A percentile compares a stretch with the other conserved stretches of the same genome.
Conservation (phyloP, 2,329 filamentous ascomycete species). For the Monilinia aucupariae region DNA sequence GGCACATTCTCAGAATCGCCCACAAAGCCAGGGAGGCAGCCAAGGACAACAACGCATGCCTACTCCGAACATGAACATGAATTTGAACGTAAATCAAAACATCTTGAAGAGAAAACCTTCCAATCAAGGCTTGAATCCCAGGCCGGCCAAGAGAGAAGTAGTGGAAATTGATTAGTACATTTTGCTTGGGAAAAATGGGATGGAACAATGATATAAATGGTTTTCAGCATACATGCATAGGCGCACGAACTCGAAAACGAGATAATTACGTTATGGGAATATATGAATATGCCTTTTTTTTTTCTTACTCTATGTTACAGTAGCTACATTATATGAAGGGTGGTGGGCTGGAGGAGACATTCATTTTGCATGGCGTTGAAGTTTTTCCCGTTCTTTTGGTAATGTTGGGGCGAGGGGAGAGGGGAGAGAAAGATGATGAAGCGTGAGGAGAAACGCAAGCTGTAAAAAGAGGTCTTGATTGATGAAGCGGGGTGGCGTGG, state of each 20-base stretch:
- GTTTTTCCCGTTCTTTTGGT: neutral
- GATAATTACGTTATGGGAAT: constrained; percentile 12
- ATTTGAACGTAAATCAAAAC: constrained; percentile 15
- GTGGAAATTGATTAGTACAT: constrained; percentile 29
- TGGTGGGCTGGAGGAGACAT: neutral
- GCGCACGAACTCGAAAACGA: constrained; percentile 8
- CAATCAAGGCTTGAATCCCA: constrained; percentile 23
- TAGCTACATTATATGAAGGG: constrained; percentile 9
- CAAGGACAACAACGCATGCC: constrained; percentile 16
- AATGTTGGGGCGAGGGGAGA: neutral
- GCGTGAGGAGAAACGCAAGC: neutral
- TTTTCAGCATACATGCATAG: constrained; percentile 13
- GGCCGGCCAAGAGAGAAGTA: constrained; percentile 20
- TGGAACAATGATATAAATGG: constrained; percentile 3
- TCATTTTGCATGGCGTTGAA: constrained; percentile 5
- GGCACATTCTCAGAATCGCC: constrained; percentile 19
- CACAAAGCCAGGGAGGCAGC: constrained; percentile 19
- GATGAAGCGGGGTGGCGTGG: constrained; percentile 8
- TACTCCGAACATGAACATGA: constrained; percentile 17
- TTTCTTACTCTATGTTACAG: constrained; percentile 10
- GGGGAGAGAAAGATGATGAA: neutral
- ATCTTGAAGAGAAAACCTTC: constrained; percentile 24
- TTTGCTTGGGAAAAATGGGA: neutral
- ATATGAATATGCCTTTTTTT: constrained; percentile 7
- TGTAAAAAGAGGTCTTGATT: constrained; percentile 13